A percentile compares a stretch with the other conserved stretches of the same genome.
Conservation (phyloP, 257 asterid genomes). For the Orobanche coerulescens region DNA sequence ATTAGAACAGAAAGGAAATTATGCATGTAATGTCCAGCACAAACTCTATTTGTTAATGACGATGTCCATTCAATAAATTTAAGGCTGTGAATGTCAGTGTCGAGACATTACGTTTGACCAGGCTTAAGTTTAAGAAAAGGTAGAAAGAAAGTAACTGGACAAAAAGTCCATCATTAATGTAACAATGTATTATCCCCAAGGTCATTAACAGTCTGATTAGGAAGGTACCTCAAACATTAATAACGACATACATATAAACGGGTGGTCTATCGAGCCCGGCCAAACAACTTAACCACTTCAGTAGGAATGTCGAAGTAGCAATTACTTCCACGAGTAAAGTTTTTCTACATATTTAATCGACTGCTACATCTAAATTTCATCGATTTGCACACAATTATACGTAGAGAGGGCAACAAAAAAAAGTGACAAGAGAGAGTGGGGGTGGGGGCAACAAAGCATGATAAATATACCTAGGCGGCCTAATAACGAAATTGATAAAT, state of each 20-base stretch:
- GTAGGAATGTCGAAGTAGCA: no score
- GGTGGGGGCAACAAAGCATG: no score
- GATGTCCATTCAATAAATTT: not conserved
- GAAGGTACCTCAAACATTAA: not conserved
- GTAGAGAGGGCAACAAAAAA: not conserved
- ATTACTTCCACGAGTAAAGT: no score
- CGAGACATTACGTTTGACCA: constrained; percentile 1
- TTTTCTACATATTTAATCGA: no score
- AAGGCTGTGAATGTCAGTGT: not conserved
- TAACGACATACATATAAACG: no score
- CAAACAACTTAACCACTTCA: constrained; percentile 4
- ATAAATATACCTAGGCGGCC: constrained; percentile 80
- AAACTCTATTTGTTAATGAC: not conserved
- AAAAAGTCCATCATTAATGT: not conserved
- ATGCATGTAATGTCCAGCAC: not conserved
- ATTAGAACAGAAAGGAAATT: not conserved
- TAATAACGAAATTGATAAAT: constrained; percentile 88
- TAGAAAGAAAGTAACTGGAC: not conserved
- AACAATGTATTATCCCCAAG: not conserved
- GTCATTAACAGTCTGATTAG: not conserved
- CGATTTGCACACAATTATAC: constrained; percentile 1
- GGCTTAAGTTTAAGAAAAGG: not conserved
- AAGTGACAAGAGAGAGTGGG: no score
- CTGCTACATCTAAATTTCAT: constrained; percentile 13
- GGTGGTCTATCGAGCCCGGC: not conserved